A percentile compares a stretch with the other conserved stretches of the same genome.
Evolutionary conservation across 2,329 filamentous ascomycete species (phyloP).

Genomic region (Talaromyces sp.): DNA sequence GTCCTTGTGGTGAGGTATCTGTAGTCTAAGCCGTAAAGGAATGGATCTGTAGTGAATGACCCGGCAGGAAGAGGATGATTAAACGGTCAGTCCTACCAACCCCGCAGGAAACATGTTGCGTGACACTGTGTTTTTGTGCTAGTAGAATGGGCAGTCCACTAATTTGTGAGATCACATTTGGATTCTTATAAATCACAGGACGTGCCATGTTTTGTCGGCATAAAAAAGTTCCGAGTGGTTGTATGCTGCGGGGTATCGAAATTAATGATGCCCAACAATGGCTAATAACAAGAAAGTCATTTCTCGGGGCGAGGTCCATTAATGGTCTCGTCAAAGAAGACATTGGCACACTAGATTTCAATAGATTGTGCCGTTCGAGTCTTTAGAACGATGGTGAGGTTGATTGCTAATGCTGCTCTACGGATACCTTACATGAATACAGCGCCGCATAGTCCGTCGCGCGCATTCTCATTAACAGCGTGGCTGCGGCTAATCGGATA

Average conservation of each 20-base stretch:
- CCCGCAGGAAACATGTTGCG: neutral
- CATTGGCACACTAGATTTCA: neutral
- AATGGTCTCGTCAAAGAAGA: neutral
- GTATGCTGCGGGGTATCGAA: neutral
- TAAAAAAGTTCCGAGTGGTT: neutral
- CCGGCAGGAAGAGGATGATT: no score
- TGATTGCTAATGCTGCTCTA: neutral
- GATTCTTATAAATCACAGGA: no score
- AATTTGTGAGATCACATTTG: no score
- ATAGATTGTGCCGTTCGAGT: no score
- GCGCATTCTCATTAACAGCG: neutral
- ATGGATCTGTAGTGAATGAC: no score
- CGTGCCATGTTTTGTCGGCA: neutral
- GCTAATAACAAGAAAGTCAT: neutral
- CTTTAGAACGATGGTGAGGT: neutral
- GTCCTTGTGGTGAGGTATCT: neutral
- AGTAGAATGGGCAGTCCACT: neutral
- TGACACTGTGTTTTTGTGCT: neutral
- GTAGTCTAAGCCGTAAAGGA: no score
- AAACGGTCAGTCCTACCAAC: no score
- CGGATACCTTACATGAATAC: neutral
- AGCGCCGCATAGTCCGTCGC: neutral
- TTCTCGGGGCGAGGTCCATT: no score
- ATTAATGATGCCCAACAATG: neutral
- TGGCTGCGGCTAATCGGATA: neutral